These are phyloP conservation scores for Fusarium citri DNA, from an alignment of 2,329 filamentous ascomycete genomes.

Conservation along the genomic window DNA sequence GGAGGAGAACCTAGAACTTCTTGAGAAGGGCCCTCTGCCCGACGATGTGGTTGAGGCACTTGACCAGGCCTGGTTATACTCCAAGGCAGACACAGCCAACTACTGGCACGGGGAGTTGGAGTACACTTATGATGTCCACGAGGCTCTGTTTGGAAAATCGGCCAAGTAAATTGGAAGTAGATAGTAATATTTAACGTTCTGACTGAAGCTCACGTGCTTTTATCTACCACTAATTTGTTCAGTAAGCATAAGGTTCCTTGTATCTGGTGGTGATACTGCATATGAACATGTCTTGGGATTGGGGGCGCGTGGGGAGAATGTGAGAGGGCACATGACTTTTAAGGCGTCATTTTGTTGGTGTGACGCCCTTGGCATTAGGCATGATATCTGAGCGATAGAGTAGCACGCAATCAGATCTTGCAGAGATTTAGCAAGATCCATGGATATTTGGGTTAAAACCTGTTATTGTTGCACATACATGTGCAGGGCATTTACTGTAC, in stretches of 20 bases:
- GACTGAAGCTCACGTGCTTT: slow-evolving; percentile 13
- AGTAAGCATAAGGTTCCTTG: neutral
- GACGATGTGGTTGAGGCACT: slow-evolving; percentile 79
- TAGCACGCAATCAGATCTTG: slow-evolving; percentile 32
- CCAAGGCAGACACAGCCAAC: slow-evolving; percentile 66
- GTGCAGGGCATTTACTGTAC: neutral
- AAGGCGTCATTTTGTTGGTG: slow-evolving; percentile 32
- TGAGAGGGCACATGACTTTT: slow-evolving; percentile 38
- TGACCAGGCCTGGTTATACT: slow-evolving; percentile 81
- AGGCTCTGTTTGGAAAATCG: slow-evolving; percentile 66
- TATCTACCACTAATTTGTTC: neutral
- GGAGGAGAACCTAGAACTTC: slow-evolving; percentile 65
- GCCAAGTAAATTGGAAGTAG: slow-evolving; percentile 51
- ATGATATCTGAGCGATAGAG: slow-evolving; percentile 16
- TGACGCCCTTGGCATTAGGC: slow-evolving; percentile 2
- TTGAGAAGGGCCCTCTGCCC: slow-evolving; percentile 78
- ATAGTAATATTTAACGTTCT: slow-evolving; percentile 8
- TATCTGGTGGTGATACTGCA: slow-evolving; percentile 20
- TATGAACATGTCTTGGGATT: slow-evolving; percentile 16
- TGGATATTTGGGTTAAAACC: slow-evolving; percentile 7
- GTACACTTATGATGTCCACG: slow-evolving; percentile 74
- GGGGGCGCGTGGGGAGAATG: slow-evolving; percentile 34
- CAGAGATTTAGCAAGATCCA: slow-evolving; percentile 9
- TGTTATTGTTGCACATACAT: slow-evolving; percentile 3
- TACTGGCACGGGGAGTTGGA: slow-evolving; percentile 72